These are phyloP conservation scores for Syncephalastrum monosporum DNA, from an alignment of 371 early-diverging fungal species.

Conservation along the genomic window DNA sequence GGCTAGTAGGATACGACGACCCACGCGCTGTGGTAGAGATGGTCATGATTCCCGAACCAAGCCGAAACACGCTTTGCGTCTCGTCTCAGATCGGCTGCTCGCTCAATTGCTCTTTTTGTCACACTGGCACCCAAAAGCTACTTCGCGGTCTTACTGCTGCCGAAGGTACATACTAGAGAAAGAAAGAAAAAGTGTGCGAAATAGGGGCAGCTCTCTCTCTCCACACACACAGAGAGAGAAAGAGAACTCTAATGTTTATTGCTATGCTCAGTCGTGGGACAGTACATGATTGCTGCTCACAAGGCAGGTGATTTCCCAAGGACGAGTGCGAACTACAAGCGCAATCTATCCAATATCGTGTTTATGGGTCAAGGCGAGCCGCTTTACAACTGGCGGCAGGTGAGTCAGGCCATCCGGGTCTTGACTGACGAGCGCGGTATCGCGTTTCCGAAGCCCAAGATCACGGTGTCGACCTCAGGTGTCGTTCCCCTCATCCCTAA, in stretches of 20 bases:
- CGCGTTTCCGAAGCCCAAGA: constrained; percentile 67
- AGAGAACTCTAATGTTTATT: not conserved
- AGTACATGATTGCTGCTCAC: constrained; percentile 76
- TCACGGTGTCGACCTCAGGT: constrained; percentile 91
- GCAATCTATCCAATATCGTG: constrained; percentile 77
- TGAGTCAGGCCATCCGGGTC: constrained; percentile 68
- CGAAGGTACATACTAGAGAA: constrained; percentile 42
- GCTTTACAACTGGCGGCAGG: constrained; percentile 38
- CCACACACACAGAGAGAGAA: not conserved
- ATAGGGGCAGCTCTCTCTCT: too few relatives aligned
- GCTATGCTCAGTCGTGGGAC: constrained; percentile 69
- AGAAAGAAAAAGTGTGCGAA: constrained; percentile 8
- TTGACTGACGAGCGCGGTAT: constrained; percentile 75
- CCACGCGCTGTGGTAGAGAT: constrained; percentile 63
- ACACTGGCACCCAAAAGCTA: constrained; percentile 90
- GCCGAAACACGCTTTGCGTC: constrained; percentile 83
- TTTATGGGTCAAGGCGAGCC: constrained; percentile 92
- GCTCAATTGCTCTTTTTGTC: constrained; percentile 87
- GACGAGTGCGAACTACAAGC: constrained; percentile 27
- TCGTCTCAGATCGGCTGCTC: constrained; percentile 91
- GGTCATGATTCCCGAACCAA: constrained; percentile 68
- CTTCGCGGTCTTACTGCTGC: constrained; percentile 73
- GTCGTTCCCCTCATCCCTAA: constrained; percentile 80
- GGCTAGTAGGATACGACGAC: constrained; percentile 30
- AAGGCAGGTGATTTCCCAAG: constrained; percentile 56